Evolutionary conservation across 2,329 filamentous ascomycete species (phyloP), one percentile per base, ranked within the genome.

Genomic region (Aspergillus sp.): DNA sequence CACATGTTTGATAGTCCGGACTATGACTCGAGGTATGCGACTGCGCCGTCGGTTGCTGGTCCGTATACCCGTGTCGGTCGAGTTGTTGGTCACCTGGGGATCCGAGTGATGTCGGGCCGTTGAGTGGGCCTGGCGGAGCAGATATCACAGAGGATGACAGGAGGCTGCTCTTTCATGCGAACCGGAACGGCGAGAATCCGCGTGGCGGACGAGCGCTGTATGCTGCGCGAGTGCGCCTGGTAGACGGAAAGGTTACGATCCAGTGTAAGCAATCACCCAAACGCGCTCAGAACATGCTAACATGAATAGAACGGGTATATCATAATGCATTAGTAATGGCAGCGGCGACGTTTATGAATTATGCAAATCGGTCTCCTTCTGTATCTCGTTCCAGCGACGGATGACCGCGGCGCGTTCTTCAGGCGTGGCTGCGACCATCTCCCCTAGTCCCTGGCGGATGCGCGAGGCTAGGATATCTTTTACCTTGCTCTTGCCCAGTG

Each of bases 1-100:
- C 82, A 85, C 56, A 85, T 83, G 72, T 87, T 80, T 71, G 77
- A 78, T 9, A 78, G 79, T n/a, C 69, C 80, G 7, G 68, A 69
- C 31, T 88, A 88, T 70, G 82, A 86, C 66, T 77, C 85, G 11
- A 81, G 81, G 64, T 87, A 86, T 68, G 85, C 85, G 3, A 81
- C 80, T 9, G 76, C 81, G 3, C 48, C 62, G 8, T 56, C 65
- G 2, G 50, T 75, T 2, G 56, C 59, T 15, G 73, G 73, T 0
- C 72, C 72, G 4, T 74, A 69, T 48, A 71, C 69, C 4, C 74
- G 74, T 59, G 66, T 63, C 47, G 68, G 62, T 3, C 72, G 71
- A 34, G 53, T 75, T 54, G 59, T 75, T 51, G 64, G n/a, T n/a
- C 64, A 0, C 70, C 69, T 57, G 71, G 71, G 8, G 66, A 67